Base-by-base conservation (phyloP, 371 early-diverging fungal species). In the Mortierella sp. region DNA sequence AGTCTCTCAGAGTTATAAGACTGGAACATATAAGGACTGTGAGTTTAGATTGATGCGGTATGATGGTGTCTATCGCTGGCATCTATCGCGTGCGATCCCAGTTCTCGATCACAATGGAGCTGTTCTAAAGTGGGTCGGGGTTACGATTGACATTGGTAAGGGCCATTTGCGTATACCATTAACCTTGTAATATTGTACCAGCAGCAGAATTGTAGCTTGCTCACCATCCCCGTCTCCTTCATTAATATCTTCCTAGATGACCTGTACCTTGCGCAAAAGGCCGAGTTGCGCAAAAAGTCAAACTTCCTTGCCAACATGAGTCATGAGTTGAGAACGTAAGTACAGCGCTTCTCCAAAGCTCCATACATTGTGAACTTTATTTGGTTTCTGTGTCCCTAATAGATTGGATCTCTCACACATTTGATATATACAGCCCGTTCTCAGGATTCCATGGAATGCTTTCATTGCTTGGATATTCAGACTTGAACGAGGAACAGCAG, bases 371-470 rank as follows among this genome's bases (percentile, higher is more conserved):
- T n/a, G n/a, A n/a, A n/a, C n/a, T n/a, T n/a, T n/a, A n/a, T n/a
- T n/a, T n/a, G n/a, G n/a, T n/a, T n/a, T n/a, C n/a, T n/a, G n/a
- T n/a, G n/a, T n/a, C n/a, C n/a, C n/a, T n/a, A n/a, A n/a, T n/a
- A n/a, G n/a, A n/a, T n/a, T n/a, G n/a, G n/a, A n/a, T n/a, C n/a
- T n/a, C n/a, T n/a, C n/a, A n/a, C n/a, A n/a, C n/a, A n/a, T n/a
- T n/a, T n/a, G n/a, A n/a, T n/a, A 34, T 34, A 4, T 37, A 28
- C 43, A 71, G 71, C 2, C 88, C 88, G 2, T 88, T 88, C 54
- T 84, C 85, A 52, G 88, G 88, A 41, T 88, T 88, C 55, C 86
- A 86, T 51, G 88, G 86, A 41, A 88, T 88, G 88, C 77, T 88
- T 44, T 83, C 85, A 0, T 62, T 88, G 2, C 54, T 88, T 14